phyloP scores from a whole-genome alignment of 2,329 filamentous ascomycete species.

The Beauveria rudraprayagi region DNA sequence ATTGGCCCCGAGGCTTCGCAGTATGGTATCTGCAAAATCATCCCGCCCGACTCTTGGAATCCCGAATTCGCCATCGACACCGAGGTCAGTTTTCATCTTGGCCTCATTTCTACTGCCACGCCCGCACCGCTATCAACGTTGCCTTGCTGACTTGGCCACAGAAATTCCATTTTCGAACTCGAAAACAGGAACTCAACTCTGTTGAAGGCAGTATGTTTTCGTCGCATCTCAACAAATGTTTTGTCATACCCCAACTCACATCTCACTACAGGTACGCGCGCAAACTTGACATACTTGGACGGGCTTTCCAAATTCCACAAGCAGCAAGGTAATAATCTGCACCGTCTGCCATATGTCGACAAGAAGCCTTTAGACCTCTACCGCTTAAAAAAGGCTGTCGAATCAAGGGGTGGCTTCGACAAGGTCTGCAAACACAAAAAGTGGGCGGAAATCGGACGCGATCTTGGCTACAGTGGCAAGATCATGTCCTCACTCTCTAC shows the following conservation, averaged over 20 bases:
- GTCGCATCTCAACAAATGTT: not conserved
- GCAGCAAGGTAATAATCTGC: conserved; percentile 88
- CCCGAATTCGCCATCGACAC: conserved; percentile 94
- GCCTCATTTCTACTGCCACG: not conserved
- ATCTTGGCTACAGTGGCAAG: conserved; percentile 95
- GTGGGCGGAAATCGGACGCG: conserved; percentile 96
- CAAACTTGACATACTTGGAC: conserved; percentile 93
- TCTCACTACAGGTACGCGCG: conserved; percentile 63
- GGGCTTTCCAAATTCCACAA: conserved; percentile 94
- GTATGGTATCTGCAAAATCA: conserved; percentile 91
- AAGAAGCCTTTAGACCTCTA: conserved; percentile 95
- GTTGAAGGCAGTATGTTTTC: conserved; percentile 82
- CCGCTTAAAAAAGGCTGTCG: conserved; percentile 92
- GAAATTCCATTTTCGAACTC: conserved; percentile 94
- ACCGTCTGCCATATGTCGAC: conserved; percentile 91
- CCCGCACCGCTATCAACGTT: not conserved
- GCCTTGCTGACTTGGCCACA: conserved; percentile 30
- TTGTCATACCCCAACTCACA: conserved; percentile 9
- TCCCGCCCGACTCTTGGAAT: conserved; percentile 90
- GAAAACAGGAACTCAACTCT: conserved; percentile 93
- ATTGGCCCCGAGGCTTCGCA: conserved; percentile 78
- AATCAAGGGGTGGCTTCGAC: conserved; percentile 88
- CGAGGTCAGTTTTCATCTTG: conserved; percentile 51
- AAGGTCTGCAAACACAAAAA: conserved; percentile 97
- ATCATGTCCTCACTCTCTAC: conserved; percentile 99